Evolutionary conservation across 441 rosid species (phyloP), one percentile per base, ranked within the genome.

Genomic region (Hypseocharis bilobata): DNA sequence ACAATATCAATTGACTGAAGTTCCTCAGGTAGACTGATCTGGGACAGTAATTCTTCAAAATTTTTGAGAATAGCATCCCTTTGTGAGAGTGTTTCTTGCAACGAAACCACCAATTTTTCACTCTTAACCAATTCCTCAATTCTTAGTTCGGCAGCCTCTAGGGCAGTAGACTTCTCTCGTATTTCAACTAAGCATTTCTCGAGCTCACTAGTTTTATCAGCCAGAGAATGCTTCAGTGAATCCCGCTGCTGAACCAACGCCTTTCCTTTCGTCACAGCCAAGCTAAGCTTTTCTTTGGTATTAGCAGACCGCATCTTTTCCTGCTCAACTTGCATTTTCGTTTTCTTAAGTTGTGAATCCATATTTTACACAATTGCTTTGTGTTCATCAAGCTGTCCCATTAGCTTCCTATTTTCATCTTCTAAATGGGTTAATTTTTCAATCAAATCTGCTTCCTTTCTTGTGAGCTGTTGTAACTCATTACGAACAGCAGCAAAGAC

Each of bases 211-310:
- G 83, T 72, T 80, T 81, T 89, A 64, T 83, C 91, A 32, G 87
- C 83, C 67, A 92, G 74, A 68, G 92, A 81, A 66, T 82, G 92
- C 86, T 83, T 89, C 71, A 92, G 79, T 4, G 81, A 85, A 71
- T 88, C 96, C 47, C 96, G 85, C 65, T 83, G 86, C 85, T 92
- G 98, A 78, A 92, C 90, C 82, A 92, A 73, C 23, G 94, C 91
- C 76, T 92, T 92, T 27, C 98, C 98, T 77, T 86, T 92, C 6
- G 96, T 86, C 62, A 92, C 98, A 4, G 98, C 98, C 91, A 92
- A 76, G 76, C 89, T 83, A 72, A 92, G 96, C 80, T 92, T 92
- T 79, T 89, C 98, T 77, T 88, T 92, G 38, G 94, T 80, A 79
- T 82, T 88, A 78, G 82, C 72, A 80, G 79, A 88, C 77, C 86